Conservation (phyloP, 768 basidiomycete species). For the Crucibulum laeve region DNA sequence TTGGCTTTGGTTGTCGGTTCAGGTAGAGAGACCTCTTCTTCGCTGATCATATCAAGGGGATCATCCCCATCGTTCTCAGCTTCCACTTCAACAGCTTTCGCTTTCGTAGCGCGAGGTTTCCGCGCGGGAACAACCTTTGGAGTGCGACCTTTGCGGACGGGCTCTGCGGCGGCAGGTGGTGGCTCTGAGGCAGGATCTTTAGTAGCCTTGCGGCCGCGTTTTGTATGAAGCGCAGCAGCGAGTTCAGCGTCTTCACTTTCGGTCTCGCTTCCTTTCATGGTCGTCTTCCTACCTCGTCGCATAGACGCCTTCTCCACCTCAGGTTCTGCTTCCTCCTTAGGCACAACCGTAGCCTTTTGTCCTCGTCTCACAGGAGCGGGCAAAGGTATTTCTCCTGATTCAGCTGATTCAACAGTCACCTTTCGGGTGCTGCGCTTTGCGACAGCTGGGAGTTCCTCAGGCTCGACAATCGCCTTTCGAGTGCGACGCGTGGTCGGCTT, state of each 20-base stretch:
- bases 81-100: conserved; percentile 12
- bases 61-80: no score
- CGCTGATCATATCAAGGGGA: no score
- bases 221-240: conserved; percentile 7
- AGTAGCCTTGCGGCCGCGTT: conserved; percentile 16
- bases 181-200: conserved; percentile 9
- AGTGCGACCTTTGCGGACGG: conserved; percentile 9
- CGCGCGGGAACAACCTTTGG: conserved; percentile 9
- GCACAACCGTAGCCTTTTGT: conserved; percentile 13
- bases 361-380: conserved; percentile 12
- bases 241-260: background rate
- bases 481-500: conserved; percentile 16
- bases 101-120: conserved; percentile 13
- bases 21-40: no score
- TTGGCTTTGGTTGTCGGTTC: no score
- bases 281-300: conserved; percentile 15
- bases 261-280: background rate
- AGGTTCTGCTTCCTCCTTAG: conserved; percentile 9
- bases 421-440: conserved; percentile 1
- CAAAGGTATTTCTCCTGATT: conserved; percentile 1
- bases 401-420: background rate
- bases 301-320: conserved; percentile 6
- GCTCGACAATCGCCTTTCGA: conserved; percentile 20
- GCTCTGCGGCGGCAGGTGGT: conserved; percentile 1
- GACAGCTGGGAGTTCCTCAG: conserved; percentile 12